Evolutionary conservation across 2,329 filamentous ascomycete genomes (phyloP), one percentile per base, ranked within the genome.

Genomic region (Sporothrix schenckii): DNA sequence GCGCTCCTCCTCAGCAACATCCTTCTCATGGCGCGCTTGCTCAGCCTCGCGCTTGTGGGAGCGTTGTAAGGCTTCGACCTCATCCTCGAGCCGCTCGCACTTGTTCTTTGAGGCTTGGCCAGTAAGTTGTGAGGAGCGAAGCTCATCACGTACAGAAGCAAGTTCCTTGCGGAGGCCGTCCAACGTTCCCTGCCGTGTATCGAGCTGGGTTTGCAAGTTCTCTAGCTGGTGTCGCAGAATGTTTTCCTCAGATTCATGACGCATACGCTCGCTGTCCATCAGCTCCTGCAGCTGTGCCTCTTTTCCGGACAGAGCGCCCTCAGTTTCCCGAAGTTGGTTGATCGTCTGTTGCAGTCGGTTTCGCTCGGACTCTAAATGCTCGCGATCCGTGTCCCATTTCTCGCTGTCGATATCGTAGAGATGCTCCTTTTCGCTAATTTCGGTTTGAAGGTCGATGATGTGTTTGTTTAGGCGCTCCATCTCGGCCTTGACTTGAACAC

Each of bases 191-290:
- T 91, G 87, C 73, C 90, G 88, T 39, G 86, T 83, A 70, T 90
- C 85, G 14, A 95, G 83, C 71, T 93, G 91, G 63, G 88, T 85
- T 75, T 91, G 89, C 11, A 95, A 83, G 66, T 91, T 89, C 61
- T 91, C 87, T 67, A 97, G 88, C 77, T 95, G 92, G n/a, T 87
- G 85, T 72, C 83, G 87, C 66, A 97, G 82, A 9, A 89, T 81
- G 13, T 86, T 86, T 77, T 94, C 91, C 75, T 94, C 91, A 69
- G 86, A 88, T 73, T 85, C 85, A 76, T 95, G 89, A 30, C 91
- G 88, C 73, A 92, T 86, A 61, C 86, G 86, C 76, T 94, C 91
- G 75, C 87, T 91, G 73, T 90, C 85, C 14, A 93, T 83, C 3
- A 88, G 88, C 75, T 89, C 85, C 76, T 91, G 88, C 21, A 93